Conservation (phyloP, 495 filamentous ascomycete species). For the Amorphotheca resinae region DNA sequence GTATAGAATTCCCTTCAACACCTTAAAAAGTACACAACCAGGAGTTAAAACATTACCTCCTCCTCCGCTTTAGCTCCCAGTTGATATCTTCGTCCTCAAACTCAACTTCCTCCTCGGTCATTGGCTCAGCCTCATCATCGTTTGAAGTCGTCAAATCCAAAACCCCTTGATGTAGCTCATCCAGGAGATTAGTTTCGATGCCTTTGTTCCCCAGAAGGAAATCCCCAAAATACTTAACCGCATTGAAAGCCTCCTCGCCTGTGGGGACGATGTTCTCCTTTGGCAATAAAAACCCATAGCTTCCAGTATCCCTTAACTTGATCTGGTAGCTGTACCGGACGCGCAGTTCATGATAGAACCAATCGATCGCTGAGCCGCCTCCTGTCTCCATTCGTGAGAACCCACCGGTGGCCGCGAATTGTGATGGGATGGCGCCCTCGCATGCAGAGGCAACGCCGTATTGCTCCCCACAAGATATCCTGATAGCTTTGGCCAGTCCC, state of each 20-base stretch:
- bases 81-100: conserved; percentile 24
- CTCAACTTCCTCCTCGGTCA: conserved; percentile 31
- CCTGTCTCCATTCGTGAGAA: conserved; percentile 41
- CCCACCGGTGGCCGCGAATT: conserved; percentile 3
- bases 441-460: conserved; percentile 84
- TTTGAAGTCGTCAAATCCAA: background rate
- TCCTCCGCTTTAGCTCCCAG: conserved; percentile 17
- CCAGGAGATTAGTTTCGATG: conserved; percentile 28
- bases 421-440: conserved; percentile 51
- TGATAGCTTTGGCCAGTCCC: conserved; percentile 82
- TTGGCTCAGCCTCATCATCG: conserved; percentile 4
- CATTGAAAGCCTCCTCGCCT: conserved; percentile 73
- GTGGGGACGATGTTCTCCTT: conserved; percentile 80
- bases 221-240: conserved; percentile 67
- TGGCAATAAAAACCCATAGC: conserved; percentile 86
- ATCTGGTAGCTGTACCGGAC: conserved; percentile 88
- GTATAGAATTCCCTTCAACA: background rate
- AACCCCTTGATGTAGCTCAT: conserved; percentile 4
- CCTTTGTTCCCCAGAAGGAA: conserved; percentile 57
- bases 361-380: conserved; percentile 86
- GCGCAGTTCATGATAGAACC: conserved; percentile 82
- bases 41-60: background rate
- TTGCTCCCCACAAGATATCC: conserved; percentile 54
- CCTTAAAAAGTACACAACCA: background rate
- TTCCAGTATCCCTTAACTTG: conserved; percentile 87